Percentiles rank a stretch among this genome's conserved stretches.
These are phyloP conservation scores for Fusarium sp. DNA, from an alignment of 2,329 filamentous ascomycete species.

Conservation along the genomic window DNA sequence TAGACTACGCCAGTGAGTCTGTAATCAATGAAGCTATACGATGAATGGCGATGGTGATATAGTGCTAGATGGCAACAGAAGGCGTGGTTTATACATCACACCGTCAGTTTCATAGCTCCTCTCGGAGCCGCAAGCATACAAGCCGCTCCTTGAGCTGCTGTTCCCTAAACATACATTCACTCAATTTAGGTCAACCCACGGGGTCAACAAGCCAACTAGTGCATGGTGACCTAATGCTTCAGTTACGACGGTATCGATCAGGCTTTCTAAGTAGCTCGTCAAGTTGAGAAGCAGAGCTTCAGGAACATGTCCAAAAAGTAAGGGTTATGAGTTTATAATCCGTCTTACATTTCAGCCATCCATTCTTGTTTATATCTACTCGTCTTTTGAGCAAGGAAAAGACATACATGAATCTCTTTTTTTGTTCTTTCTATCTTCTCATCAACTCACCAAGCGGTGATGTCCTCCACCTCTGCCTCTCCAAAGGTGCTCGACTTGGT, in stretches of 20 bases:
- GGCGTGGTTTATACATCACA: not conserved
- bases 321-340: not conserved
- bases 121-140: not conserved
- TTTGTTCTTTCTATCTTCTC: not conserved
- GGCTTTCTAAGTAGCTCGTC: not conserved
- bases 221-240: not conserved
- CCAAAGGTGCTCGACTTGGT: slow-evolving; percentile 94
- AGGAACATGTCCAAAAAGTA: not conserved
- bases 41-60: not conserved
- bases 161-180: not conserved
- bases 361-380: slow-evolving; percentile 10
- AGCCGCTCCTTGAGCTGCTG: not conserved
- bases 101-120: not conserved
- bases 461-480: slow-evolving; percentile 95
- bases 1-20: not conserved
- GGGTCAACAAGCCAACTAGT: not conserved
- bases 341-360: not conserved
- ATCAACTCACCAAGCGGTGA: slow-evolving; percentile 83
- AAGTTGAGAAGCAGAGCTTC: not conserved
- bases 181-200: not conserved
- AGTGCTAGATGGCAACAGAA: not conserved
- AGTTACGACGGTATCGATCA: not conserved
- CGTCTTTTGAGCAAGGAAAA: not conserved
- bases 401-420: not conserved
- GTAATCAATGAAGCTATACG: not conserved